phyloP scores from a whole-genome alignment of 2,329 filamentous ascomycete species.

The Fusarium xylarioides region DNA sequence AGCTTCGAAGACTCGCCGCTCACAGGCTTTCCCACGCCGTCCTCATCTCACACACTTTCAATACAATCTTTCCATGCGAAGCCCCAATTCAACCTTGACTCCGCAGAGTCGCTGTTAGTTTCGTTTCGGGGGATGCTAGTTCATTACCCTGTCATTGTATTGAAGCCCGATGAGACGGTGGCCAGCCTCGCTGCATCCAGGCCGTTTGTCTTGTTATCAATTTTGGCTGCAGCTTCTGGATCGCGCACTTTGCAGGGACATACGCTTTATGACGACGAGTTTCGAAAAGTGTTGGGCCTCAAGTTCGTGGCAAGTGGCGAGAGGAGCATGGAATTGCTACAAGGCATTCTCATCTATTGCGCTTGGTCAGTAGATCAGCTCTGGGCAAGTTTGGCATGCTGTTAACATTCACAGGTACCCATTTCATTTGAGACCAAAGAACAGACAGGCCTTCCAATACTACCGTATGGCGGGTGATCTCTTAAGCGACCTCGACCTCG shows the following conservation, averaged over 20 bases:
- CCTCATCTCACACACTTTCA: constrained; percentile 45
- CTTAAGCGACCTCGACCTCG: constrained; percentile 59
- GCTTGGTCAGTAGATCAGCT: constrained; percentile 56
- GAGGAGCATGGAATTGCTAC: constrained; percentile 64
- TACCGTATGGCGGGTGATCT: constrained; percentile 62
- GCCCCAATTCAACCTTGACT: constrained; percentile 64
- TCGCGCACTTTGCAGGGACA: constrained; percentile 61
- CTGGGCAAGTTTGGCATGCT: neutral
- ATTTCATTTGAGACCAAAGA: constrained; percentile 62
- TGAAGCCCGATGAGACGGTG: constrained; percentile 54
- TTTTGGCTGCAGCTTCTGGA: constrained; percentile 61
- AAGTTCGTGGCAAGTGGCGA: constrained; percentile 67
- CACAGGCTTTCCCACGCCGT: constrained; percentile 41
- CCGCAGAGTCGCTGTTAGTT: constrained; percentile 56
- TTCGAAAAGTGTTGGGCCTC: constrained; percentile 63
- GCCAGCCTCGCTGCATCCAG: constrained; percentile 53
- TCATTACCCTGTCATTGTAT: constrained; percentile 56
- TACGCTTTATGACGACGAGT: constrained; percentile 65
- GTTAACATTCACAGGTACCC: constrained; percentile 56
- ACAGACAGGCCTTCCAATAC: constrained; percentile 60
- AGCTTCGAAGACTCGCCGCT: constrained; percentile 31
- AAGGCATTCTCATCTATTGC: constrained; percentile 66
- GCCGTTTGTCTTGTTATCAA: constrained; percentile 64
- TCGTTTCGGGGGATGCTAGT: constrained; percentile 56
- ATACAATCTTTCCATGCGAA: constrained; percentile 55